Base-by-base conservation (phyloP, 768 basidiomycete species). In the Chlorophyllum brunneum region DNA sequence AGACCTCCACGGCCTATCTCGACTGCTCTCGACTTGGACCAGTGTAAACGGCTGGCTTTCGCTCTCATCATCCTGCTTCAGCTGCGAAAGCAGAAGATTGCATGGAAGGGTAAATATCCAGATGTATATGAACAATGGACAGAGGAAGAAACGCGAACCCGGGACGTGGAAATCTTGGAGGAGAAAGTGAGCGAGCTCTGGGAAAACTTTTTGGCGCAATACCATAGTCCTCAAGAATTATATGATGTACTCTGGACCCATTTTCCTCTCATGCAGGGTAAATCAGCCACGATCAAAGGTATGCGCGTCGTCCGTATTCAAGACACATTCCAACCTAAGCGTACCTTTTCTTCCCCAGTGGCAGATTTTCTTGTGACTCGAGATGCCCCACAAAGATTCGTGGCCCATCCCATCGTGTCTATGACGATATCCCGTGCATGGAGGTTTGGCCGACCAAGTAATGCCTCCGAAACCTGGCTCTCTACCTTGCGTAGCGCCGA, bases 231-330 rank as follows among this genome's bases (percentile, higher is more conserved):
- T 7, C 60, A 58, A 20, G 75, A 82, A 48, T 66, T 83, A 15
- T 70, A 79, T 44, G 67, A 69, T 4, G 66, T 75, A 11, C 61
- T 84, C 23, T 83, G 81, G 81, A 65, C 67, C 4, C 51, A 61
- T 8, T 80, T 80, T 52, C 67, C 67, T 2, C 50, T 69, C 23
- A 63, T 68, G 40, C 63, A 68, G 11, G 60, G 56, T 18, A 58
- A 57, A 6, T 3, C 39, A 3, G 47, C 45, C 18, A 23, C 48
- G 24, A 45, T 65, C 27, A 63, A 70, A 65, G 75, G 75, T 69
- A 55, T 37, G 65, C 53, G 15, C 16, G 26, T 39, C 13, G 37
- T 42, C 51, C 45, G 23, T 8, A 24, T 40, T 11, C n/a, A n/a
- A n/a, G n/a, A n/a, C n/a, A n/a, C n/a, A 18, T 20, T 10, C 15